These are phyloP conservation scores for Aegilops longissima DNA, from an alignment of 176 grass and related monocot genomes.

Conservation along the genomic window DNA sequence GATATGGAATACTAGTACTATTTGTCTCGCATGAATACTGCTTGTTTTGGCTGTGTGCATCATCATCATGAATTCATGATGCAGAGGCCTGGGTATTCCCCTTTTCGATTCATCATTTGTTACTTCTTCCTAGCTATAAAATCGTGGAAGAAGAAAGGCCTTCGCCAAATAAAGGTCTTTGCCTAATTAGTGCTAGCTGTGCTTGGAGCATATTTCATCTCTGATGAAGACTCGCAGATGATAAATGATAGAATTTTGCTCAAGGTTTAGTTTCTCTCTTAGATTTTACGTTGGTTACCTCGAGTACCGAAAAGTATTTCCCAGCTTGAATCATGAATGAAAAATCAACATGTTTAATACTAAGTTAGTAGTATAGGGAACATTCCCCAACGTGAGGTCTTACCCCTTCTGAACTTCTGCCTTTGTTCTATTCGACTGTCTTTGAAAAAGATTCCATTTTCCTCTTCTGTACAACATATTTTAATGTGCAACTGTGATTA, in stretches of 20 bases:
- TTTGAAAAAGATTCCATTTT: constrained; percentile 17
- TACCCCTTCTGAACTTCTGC: background rate
- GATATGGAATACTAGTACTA: background rate
- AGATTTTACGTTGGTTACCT: background rate
- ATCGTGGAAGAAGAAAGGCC: background rate
- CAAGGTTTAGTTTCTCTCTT: background rate
- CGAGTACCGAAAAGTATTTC: background rate
- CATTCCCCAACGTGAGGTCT: constrained; percentile 27
- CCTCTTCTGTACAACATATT: constrained; percentile 7
- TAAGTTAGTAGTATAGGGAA: background rate
- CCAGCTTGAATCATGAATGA: background rate
- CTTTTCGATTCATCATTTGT: too few relatives aligned
- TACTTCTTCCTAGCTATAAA: background rate
- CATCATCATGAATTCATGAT: too few relatives aligned
- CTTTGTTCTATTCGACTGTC: background rate
- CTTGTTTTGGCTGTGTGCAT: background rate
- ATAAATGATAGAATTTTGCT: background rate
- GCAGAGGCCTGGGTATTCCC: too few relatives aligned
- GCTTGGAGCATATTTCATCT: background rate
- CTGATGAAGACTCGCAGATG: background rate
- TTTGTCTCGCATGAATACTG: background rate
- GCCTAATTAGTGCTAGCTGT: background rate
- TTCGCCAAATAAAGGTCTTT: background rate
- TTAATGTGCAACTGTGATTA: constrained; percentile 14
- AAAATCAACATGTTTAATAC: constrained; percentile 8